A percentile compares a stretch with the other conserved stretches of the same genome.
These are phyloP conservation scores for Phytophthora aleatoria DNA, from an alignment of 352 stramenopile genomes.

Conservation along the genomic window DNA sequence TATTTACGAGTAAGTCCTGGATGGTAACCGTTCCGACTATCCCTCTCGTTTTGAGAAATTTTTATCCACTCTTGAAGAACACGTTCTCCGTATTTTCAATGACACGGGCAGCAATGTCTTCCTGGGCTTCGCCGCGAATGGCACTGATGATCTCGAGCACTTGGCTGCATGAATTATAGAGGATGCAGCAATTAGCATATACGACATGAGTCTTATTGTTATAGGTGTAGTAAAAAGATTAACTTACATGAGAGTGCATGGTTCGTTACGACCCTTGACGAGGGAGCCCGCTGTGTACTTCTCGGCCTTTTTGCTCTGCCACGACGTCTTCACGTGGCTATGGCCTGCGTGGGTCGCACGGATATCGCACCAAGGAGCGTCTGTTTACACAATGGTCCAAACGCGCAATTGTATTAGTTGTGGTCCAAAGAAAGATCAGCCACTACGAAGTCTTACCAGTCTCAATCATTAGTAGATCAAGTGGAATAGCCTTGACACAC, in stretches of 20 bases:
- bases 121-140: slow-evolving; percentile 55
- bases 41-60: no score
- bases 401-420: background rate
- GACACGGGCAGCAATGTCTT: slow-evolving; percentile 51
- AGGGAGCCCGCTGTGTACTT: slow-evolving; percentile 87
- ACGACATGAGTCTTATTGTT: no score
- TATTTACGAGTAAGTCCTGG: no score
- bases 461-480: slow-evolving; percentile 94
- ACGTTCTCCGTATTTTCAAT: slow-evolving; percentile 69
- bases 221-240: no score
- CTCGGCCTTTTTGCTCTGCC: slow-evolving; percentile 92
- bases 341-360: slow-evolving; percentile 93
- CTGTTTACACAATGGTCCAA: slow-evolving; percentile 35
- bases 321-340: slow-evolving; percentile 88
- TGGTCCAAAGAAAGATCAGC: background rate
- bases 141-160: slow-evolving; percentile 84
- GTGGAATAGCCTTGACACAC: slow-evolving; percentile 91
- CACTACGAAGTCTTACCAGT: slow-evolving; percentile 63
- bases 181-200: slow-evolving; percentile 4
- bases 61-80: slow-evolving; percentile 53
- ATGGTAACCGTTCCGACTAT: no score
- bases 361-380: slow-evolving; percentile 97
- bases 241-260: slow-evolving; percentile 90
- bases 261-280: slow-evolving; percentile 96
- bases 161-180: slow-evolving; percentile 48